These are phyloP conservation scores for Aspergillus sojae DNA, from an alignment of 2,329 filamentous ascomycete genomes.

Conservation along the genomic window DNA sequence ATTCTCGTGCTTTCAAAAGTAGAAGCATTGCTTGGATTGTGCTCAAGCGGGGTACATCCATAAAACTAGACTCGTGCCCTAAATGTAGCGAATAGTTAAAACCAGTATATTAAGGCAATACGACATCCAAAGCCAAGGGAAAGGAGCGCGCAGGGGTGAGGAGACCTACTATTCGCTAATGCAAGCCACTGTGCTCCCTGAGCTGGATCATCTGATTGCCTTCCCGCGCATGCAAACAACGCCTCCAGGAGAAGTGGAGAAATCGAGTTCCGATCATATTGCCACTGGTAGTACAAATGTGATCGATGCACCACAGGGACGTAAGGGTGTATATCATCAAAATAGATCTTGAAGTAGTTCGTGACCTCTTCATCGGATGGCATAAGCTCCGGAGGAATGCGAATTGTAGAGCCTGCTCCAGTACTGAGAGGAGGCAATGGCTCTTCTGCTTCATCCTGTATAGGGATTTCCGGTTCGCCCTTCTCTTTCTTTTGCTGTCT, in stretches of 20 bases:
- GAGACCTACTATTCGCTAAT: constrained; percentile 73
- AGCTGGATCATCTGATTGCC: constrained; percentile 78
- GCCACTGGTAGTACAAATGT: constrained; percentile 88
- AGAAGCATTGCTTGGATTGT: constrained; percentile 89
- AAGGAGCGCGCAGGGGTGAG: neutral
- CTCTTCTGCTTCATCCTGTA: constrained; percentile 71
- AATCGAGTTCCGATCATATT: constrained; percentile 76
- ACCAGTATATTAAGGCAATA: constrained; percentile 10
- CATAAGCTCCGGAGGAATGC: constrained; percentile 92
- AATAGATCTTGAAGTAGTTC: constrained; percentile 88
- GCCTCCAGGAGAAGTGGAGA: constrained; percentile 88
- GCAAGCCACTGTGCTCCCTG: constrained; percentile 93
- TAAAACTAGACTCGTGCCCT: constrained; percentile 92
- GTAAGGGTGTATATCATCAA: constrained; percentile 87
- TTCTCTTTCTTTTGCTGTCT: constrained; percentile 60
- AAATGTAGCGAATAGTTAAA: constrained; percentile 29
- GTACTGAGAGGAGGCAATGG: constrained; percentile 68
- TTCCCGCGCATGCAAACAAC: constrained; percentile 84
- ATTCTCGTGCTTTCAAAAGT: constrained; percentile 86
- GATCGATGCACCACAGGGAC: constrained; percentile 84
- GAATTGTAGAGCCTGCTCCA: constrained; percentile 73
- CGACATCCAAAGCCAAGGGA: neutral
- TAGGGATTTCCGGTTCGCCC: constrained; percentile 57
- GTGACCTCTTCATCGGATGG: constrained; percentile 79
- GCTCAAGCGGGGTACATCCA: constrained; percentile 86